Conservation (phyloP, 805 yeast genomes). For the Candida namnaoensis region DNA sequence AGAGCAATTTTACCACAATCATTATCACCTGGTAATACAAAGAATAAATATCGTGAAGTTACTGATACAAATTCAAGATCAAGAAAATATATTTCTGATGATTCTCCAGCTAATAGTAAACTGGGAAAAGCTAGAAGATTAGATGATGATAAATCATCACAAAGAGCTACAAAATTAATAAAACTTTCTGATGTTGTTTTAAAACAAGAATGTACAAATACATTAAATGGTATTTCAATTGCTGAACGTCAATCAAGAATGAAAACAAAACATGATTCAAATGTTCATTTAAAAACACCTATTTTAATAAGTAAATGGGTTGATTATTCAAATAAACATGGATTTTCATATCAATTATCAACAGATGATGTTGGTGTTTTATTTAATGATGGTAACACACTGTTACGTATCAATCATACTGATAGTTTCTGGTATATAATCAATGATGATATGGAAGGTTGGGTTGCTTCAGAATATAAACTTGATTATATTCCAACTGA, state of each 20-base stretch:
- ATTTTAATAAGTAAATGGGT: conserved; percentile 92
- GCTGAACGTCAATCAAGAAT: conserved; percentile 36
- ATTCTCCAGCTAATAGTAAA: conserved; percentile 19
- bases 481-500: conserved; percentile 33
- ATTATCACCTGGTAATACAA: conserved; percentile 88
- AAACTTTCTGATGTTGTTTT: conserved; percentile 21
- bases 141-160: conserved; percentile 22
- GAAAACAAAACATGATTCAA: conserved; percentile 14
- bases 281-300: conserved; percentile 33
- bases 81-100: conserved; percentile 22
- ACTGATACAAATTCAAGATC: conserved; percentile 14
- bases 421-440: conserved; percentile 59
- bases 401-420: conserved; percentile 60
- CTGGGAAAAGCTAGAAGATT: conserved; percentile 26
- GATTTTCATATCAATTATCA: conserved; percentile 87
- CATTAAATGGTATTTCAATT: conserved; percentile 34
- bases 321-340: conserved; percentile 92
- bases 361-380: conserved; percentile 87
- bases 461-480: conserved; percentile 42
- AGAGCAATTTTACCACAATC: conserved; percentile 75
- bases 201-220: conserved; percentile 36
- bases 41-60: conserved; percentile 70
- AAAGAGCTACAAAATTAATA: conserved; percentile 13
- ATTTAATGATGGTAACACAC: conserved; percentile 78
- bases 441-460: conserved; percentile 38